Evolutionary conservation across 202 grass and related monocot genomes (phyloP).

Genomic region (Hordeum pubiflorum): DNA sequence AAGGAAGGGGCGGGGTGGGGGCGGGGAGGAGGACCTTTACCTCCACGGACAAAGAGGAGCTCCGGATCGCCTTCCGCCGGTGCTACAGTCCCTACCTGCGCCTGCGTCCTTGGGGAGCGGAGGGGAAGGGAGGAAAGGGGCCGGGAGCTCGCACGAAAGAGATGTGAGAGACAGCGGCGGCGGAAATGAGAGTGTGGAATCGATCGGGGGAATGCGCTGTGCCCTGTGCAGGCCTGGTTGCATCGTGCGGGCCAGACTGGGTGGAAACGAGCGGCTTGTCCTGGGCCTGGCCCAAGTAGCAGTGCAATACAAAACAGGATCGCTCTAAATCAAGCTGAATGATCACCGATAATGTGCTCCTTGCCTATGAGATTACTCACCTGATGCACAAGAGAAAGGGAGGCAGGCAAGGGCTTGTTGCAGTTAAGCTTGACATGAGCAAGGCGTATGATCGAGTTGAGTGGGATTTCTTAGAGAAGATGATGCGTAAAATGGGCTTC

Average conservation of each 20-base stretch:
- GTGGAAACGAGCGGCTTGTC: no score
- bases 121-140: background rate
- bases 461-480: no score
- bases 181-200: background rate
- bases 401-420: no score
- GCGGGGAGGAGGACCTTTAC: background rate
- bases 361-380: no score
- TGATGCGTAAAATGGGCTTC: no score
- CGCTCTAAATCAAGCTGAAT: no score
- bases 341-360: no score
- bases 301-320: no score
- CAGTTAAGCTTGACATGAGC: no score
- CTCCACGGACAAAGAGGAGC: background rate
- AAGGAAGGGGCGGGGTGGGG: background rate
- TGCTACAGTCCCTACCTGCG: background rate
- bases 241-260: background rate
- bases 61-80: background rate
- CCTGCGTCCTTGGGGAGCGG: background rate
- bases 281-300: no score
- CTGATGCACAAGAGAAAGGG: no score
- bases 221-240: background rate
- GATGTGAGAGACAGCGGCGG: background rate
- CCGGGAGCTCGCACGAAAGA: background rate
- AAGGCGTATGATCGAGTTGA: no score
- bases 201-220: background rate